Evolutionary conservation across 2,329 filamentous ascomycete species (phyloP).

Genomic region (Monosporascus sp.): DNA sequence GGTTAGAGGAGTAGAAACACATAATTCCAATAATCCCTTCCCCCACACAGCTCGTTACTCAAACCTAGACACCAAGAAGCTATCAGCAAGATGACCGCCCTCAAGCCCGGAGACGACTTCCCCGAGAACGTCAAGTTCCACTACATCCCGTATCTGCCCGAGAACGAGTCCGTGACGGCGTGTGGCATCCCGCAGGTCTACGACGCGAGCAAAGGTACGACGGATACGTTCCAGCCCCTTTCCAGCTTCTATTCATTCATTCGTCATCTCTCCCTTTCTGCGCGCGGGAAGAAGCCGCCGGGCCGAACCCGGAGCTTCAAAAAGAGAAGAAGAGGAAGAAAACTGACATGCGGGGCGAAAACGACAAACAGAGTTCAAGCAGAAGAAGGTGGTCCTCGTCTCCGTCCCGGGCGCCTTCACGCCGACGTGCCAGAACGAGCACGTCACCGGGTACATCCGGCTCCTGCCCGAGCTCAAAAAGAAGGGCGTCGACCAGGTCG

Average conservation of each 20-base stretch:
- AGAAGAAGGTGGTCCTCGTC: slow-evolving; percentile 53
- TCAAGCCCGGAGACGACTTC: slow-evolving; percentile 80
- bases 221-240: too few species aligned
- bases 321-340: neutral
- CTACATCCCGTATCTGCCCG: slow-evolving; percentile 72
- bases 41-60: slow-evolving; percentile 1
- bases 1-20: too few species aligned
- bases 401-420: slow-evolving; percentile 72
- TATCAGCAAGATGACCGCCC: slow-evolving; percentile 47
- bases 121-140: slow-evolving; percentile 76
- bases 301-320: neutral
- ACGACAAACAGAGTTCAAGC: slow-evolving; percentile 42
- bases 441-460: slow-evolving; percentile 75
- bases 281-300: neutral
- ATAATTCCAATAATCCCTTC: neutral
- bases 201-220: slow-evolving; percentile 67
- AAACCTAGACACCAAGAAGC: neutral
- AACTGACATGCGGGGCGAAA: neutral
- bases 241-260: slow-evolving; percentile 9
- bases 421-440: slow-evolving; percentile 75
- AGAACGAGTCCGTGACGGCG: slow-evolving; percentile 61
- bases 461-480: slow-evolving; percentile 64
- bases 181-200: slow-evolving; percentile 77
- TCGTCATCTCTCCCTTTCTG: neutral
- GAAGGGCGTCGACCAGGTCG: slow-evolving; percentile 79